These are phyloP conservation scores for Chiua sp. DNA, from an alignment of 1,284 basidiomycete species.

Conservation along the genomic window DNA sequence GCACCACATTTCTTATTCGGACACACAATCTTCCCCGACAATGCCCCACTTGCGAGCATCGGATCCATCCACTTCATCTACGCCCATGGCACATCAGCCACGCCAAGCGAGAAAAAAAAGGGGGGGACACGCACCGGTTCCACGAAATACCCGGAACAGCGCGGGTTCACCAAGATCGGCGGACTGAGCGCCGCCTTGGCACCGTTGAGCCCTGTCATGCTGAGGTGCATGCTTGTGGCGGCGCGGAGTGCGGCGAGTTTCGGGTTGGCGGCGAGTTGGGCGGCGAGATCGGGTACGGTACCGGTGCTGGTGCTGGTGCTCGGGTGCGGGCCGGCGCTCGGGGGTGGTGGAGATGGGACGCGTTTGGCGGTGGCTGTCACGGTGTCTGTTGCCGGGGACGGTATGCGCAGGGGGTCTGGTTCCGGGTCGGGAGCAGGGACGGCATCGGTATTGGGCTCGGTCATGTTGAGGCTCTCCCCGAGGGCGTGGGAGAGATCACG, in stretches of 20 bases:
- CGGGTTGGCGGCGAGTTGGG: constrained; percentile 37
- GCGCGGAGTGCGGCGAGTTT: constrained; percentile 39
- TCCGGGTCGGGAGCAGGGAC: not conserved
- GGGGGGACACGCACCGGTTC: constrained; percentile 74
- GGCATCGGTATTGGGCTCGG: no score
- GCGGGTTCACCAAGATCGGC: constrained; percentile 74
- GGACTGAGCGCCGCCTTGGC: constrained; percentile 49
- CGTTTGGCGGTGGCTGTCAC: no score
- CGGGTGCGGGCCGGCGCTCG: constrained; percentile 1
- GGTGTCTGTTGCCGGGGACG: no score
- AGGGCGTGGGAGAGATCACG: constrained; percentile 38
- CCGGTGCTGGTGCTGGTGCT: no score
- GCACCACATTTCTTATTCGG: constrained; percentile 89
- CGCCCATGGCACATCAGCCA: not conserved
- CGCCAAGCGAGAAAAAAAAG: no score
- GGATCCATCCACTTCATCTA: constrained; percentile 97
- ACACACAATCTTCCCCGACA: constrained; percentile 90
- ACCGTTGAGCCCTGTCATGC: constrained; percentile 33
- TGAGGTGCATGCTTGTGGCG: constrained; percentile 17
- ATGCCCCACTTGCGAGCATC: constrained; percentile 71
- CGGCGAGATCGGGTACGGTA: constrained; percentile 28
- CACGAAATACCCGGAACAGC: constrained; percentile 96
- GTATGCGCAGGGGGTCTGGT: no score
- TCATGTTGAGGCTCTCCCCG: constrained; percentile 26
- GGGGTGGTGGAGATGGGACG: constrained; percentile 4